A percentile compares a stretch with the other conserved stretches of the same genome.
Evolutionary conservation across 345 rosid species (phyloP).

Genomic region (Brassica incana): DNA sequence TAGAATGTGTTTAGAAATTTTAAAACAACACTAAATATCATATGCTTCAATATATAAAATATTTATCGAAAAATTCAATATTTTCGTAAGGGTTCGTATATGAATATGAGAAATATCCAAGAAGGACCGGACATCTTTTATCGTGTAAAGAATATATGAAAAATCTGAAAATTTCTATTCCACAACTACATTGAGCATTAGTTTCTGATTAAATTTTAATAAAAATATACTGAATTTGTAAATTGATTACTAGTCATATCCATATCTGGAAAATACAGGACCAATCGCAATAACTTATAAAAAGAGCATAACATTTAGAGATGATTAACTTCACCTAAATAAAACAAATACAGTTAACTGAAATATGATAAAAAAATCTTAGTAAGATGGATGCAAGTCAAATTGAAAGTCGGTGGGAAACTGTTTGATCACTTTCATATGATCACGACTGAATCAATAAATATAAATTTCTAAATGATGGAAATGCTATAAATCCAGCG

Average conservation of each 20-base stretch:
- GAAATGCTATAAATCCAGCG: neutral
- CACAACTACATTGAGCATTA: neutral
- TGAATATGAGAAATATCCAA: neutral
- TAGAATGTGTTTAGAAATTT: too few relatives aligned
- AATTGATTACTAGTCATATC: neutral
- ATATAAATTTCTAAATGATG: neutral
- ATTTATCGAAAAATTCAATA: too few relatives aligned
- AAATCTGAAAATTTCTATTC: neutral
- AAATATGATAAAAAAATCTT: neutral
- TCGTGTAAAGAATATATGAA: neutral
- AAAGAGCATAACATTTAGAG: neutral
- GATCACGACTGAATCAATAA: neutral
- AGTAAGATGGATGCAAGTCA: neutral
- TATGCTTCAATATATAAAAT: too few relatives aligned
- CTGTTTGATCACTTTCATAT: neutral
- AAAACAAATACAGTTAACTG: neutral
- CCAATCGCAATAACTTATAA: neutral
- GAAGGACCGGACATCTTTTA: neutral
- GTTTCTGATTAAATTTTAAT: neutral
- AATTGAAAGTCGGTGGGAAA: neutral
- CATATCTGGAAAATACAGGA: neutral
- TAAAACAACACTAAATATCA: too few relatives aligned
- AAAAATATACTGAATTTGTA: neutral
- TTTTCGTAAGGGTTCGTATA: too few relatives aligned
- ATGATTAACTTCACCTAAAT: neutral